Percentiles rank a stretch among this genome's conserved stretches.
Evolutionary conservation across 345 rosid genomes (phyloP).

Genomic region (Eucalyptus tenuipes): DNA sequence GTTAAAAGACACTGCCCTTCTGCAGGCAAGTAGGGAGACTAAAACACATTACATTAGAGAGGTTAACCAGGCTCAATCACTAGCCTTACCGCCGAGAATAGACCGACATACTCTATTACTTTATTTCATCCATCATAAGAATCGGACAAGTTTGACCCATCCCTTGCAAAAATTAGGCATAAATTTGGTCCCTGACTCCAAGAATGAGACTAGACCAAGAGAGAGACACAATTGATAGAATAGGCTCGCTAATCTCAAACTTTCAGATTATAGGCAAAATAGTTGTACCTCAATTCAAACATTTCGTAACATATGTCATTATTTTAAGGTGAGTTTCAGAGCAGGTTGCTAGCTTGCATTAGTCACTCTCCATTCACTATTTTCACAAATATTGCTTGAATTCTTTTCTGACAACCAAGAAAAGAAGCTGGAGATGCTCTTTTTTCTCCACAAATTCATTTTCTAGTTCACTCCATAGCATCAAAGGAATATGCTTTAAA

Average conservation of each 20-base stretch:
- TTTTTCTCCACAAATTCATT: neutral
- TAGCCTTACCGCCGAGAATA: neutral
- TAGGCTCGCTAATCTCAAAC: neutral
- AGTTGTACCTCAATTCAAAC: neutral
- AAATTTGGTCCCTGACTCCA: neutral
- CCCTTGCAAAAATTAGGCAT: neutral
- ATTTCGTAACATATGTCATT: neutral
- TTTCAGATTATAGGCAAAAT: neutral
- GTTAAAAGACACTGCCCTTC: neutral
- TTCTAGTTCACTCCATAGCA: neutral
- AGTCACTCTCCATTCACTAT: neutral
- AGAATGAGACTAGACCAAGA: neutral
- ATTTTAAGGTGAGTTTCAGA: neutral
- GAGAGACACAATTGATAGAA: neutral
- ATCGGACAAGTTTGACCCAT: neutral
- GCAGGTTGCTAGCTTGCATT: rapidly evolving
- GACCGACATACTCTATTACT: neutral
- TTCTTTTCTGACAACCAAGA: neutral
- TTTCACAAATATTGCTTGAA: neutral
- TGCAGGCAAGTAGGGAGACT: neutral
- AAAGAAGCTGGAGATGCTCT: neutral
- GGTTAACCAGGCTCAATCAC: neutral
- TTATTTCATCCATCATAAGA: neutral
- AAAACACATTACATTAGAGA: neutral
- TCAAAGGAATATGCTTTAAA: neutral